Conservation (phyloP, 2,329 filamentous ascomycete species). For the Cladosporium sp. region DNA sequence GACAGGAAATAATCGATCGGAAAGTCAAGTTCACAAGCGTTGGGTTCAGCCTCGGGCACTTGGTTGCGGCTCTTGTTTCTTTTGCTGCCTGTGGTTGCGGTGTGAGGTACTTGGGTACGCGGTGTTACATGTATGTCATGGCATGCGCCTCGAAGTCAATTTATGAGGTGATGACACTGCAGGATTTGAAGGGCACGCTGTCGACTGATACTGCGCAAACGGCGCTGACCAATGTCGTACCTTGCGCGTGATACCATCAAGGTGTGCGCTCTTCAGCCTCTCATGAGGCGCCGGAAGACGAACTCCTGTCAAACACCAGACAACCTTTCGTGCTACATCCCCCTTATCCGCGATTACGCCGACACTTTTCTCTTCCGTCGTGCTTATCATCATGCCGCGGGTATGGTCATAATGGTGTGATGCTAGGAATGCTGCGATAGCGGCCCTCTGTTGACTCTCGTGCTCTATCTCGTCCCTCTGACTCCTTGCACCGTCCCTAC, state of each 20-base stretch:
- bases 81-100: neutral
- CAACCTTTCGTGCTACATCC: neutral
- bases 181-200: constrained; percentile 5
- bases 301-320: neutral
- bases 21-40: constrained; percentile 3
- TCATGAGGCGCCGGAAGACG: neutral
- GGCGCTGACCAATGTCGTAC: neutral
- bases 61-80: neutral
- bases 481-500: neutral
- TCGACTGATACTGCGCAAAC: neutral
- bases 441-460: constrained; percentile 10
- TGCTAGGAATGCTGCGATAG: constrained; percentile 14
- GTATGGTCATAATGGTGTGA: neutral
- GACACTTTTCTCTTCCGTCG: constrained; percentile 7
- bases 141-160: neutral
- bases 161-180: neutral
- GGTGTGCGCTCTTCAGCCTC: neutral
- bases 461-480: neutral
- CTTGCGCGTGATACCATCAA: neutral
- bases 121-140: neutral
- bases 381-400: constrained; percentile 4
- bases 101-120: neutral
- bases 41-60: constrained; percentile 20
- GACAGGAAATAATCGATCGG: constrained; percentile 1
- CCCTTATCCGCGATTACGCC: constrained; percentile 13